Evolutionary conservation across 208 protist species (phyloP).

Genomic region (Polymyxa betae): DNA sequence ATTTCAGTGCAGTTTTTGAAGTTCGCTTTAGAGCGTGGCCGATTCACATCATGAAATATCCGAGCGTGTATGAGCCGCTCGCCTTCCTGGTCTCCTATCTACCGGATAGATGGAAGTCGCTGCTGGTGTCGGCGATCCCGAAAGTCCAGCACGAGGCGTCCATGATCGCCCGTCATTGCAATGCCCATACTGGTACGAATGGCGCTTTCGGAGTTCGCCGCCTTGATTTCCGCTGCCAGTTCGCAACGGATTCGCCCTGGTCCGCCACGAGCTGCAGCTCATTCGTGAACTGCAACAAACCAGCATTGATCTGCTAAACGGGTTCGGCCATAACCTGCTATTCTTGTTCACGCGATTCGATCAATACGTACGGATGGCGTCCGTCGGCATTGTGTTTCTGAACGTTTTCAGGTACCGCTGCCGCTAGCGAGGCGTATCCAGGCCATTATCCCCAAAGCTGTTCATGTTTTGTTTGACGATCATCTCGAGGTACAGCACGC

Average conservation of each 20-base stretch:
- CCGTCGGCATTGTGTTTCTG: not conserved
- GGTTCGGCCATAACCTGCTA: not conserved
- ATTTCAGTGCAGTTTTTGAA: not conserved
- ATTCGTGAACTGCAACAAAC: not conserved
- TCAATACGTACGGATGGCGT: not conserved
- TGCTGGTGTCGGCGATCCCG: not conserved
- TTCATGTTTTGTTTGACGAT: not conserved
- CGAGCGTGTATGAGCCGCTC: not conserved
- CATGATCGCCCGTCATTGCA: not conserved
- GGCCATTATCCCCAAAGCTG: not conserved
- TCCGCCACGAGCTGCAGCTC: not conserved
- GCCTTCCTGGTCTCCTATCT: not conserved
- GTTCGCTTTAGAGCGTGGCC: not conserved
- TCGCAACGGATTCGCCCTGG: not conserved
- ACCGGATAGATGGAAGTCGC: not conserved
- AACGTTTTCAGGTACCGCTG: not conserved
- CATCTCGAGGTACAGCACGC: not conserved
- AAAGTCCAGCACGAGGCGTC: not conserved
- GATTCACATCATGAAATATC: not conserved
- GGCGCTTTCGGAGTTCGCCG: not conserved
- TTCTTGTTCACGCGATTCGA: conserved; percentile 4
- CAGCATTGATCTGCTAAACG: not conserved
- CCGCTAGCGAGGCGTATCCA: not conserved
- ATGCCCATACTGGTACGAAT: not conserved
- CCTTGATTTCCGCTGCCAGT: not conserved